phyloP scores from a whole-genome alignment of 345 rosid genomes.

The Passiflora organensis region DNA sequence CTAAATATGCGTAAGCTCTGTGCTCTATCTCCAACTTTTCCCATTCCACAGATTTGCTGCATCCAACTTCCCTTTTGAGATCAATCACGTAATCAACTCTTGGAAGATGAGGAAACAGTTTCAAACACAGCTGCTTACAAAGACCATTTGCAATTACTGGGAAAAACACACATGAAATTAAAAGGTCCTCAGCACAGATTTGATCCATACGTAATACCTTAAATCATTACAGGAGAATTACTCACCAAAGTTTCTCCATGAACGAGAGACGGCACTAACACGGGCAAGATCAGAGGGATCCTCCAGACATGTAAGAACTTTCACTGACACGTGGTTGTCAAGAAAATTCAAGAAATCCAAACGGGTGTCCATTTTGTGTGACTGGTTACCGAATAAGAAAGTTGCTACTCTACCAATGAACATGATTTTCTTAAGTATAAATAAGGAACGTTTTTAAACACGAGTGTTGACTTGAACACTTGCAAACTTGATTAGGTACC shows the following conservation, averaged over 20 bases:
- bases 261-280: slow-evolving; percentile 57
- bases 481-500: too few species aligned
- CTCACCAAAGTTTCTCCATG: slow-evolving; percentile 71
- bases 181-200: neutral
- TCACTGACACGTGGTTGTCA: slow-evolving; percentile 35
- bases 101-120: slow-evolving; percentile 56
- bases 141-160: slow-evolving; percentile 59
- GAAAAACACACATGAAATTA: neutral
- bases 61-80: slow-evolving; percentile 37
- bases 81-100: slow-evolving; percentile 46
- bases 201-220: too few species aligned
- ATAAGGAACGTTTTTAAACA: too few species aligned
- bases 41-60: slow-evolving; percentile 43
- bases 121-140: slow-evolving; percentile 57
- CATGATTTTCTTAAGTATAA: too few species aligned
- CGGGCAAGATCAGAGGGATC: slow-evolving; percentile 68
- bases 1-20: slow-evolving; percentile 56
- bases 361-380: slow-evolving; percentile 24
- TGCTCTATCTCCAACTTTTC: slow-evolving; percentile 58
- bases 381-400: neutral
- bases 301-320: slow-evolving; percentile 47
- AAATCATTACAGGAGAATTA: neutral
- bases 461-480: too few species aligned
- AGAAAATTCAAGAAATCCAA: slow-evolving; percentile 54
- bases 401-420: too few species aligned